Conservation (phyloP, 495 filamentous ascomycete species). For the Penicillium lagena region DNA sequence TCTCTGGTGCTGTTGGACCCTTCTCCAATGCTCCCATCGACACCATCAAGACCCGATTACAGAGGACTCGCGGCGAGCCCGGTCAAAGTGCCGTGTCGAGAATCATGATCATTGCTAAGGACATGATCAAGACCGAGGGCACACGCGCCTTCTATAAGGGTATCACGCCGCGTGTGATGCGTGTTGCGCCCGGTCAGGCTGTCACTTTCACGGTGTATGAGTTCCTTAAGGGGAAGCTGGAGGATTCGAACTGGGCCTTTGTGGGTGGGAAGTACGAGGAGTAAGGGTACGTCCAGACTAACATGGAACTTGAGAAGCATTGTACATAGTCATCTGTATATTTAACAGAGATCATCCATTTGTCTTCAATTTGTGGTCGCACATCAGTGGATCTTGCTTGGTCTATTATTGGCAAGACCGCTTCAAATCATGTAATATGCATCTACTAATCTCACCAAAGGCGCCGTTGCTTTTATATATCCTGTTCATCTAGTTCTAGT, state of each 20-base stretch:
- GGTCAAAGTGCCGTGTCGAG: constrained; percentile 74
- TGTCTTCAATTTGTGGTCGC: too few relatives aligned
- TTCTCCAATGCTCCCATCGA: constrained; percentile 97
- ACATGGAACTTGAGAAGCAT: constrained; percentile 10
- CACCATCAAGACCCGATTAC: constrained; percentile 96
- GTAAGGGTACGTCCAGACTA: constrained; percentile 27
- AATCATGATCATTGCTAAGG: constrained; percentile 70
- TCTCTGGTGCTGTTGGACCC: constrained; percentile 91
- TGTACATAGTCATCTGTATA: constrained; percentile 1
- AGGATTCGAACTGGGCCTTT: constrained; percentile 60
- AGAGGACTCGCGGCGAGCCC: constrained; percentile 76
- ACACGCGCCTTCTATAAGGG: constrained; percentile 96
- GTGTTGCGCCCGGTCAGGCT: constrained; percentile 94
- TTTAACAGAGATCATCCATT: too few relatives aligned
- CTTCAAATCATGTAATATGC: too few relatives aligned
- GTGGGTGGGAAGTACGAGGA: constrained; percentile 68
- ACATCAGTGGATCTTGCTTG: too few relatives aligned
- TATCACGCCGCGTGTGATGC: constrained; percentile 95
- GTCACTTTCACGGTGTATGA: constrained; percentile 99
- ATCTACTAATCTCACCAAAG: too few relatives aligned
- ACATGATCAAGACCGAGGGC: constrained; percentile 98
- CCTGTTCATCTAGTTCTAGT: too few relatives aligned
- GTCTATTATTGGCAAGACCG: too few relatives aligned
- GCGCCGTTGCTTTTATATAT: too few relatives aligned
- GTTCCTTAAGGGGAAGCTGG: constrained; percentile 76